Conservation (phyloP, 2,329 filamentous ascomycete species). For the Fusarium chuoi region DNA sequence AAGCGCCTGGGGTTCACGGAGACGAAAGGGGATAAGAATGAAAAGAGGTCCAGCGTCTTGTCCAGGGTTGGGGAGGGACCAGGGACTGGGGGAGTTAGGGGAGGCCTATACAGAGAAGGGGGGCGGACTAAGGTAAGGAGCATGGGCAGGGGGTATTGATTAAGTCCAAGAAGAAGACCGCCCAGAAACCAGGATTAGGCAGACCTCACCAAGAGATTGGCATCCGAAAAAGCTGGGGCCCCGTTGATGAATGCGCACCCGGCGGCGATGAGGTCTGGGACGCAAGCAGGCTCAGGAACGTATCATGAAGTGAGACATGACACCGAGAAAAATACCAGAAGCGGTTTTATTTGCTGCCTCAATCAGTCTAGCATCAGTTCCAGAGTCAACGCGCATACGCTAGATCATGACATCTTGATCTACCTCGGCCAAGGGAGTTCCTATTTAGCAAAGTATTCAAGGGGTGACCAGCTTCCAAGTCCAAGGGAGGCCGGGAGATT, state of each 20-base stretch:
- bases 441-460: constrained; percentile 1
- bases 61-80: constrained; percentile 26
- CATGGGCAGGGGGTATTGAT: constrained; percentile 13
- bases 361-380: constrained; percentile 23
- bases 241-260: constrained; percentile 18
- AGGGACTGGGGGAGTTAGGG: constrained; percentile 24
- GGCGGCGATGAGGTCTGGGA: constrained; percentile 18
- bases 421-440: constrained; percentile 8
- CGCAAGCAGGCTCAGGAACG: constrained; percentile 24
- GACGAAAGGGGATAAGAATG: constrained; percentile 44
- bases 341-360: constrained; percentile 4
- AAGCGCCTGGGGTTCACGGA: constrained; percentile 40
- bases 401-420: constrained; percentile 6
- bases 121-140: constrained; percentile 18
- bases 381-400: constrained; percentile 4
- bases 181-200: not conserved
- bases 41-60: constrained; percentile 38
- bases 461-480: constrained; percentile 4
- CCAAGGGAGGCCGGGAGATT: constrained; percentile 17
- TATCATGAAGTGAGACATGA: constrained; percentile 20
- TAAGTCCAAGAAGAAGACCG: constrained; percentile 3
- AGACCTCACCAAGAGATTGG: constrained; percentile 32
- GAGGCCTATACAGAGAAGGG: constrained; percentile 8
- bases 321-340: constrained; percentile 20
- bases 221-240: constrained; percentile 17